Evolutionary conservation across 1,284 basidiomycete genomes (phyloP), one percentile per base, ranked within the genome.

Genomic region (Albatrellus sp.): DNA sequence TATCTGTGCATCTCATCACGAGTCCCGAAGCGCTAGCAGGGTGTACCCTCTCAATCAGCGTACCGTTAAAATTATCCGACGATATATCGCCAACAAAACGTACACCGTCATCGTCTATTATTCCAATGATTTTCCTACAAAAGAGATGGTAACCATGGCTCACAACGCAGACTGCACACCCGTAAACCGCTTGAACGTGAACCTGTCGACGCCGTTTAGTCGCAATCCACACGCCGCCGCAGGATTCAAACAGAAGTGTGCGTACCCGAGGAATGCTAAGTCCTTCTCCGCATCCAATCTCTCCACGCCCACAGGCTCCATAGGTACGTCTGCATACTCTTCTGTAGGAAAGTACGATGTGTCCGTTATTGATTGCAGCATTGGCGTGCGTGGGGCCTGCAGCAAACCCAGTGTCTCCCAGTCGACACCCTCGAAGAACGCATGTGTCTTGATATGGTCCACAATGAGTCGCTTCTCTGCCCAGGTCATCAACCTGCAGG

Each of bases 281-380:
- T 93, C 88, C 62, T 92, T 84, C 66, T 87, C 87, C 44, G 86
- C 78, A 47, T 81, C 78, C 41, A 78, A 69, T 19, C 77, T 74
- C 55, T 86, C 82, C 11, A 76, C 75, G 49, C 72, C 73, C 40
- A 76, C 76, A 14, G 85, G 70, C 51, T 87, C 79, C 48, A 91
- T 78, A 2, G 80, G 72, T 11, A 89, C 78, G 56, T 91, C 83
- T 50, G 87, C 83, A 47, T 96, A 79, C 60, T 98, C 94, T 54
- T 98, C 93, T 17, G 90, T 93, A 1, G 93, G 93, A 80, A 97
- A 98, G 68, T 97, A 97, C 7, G 83, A 89, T 1, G 92, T 97
- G 59, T 97, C 93, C 17, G 91, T 96, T 57, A 90, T 85, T 29
- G 87, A 91, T 52, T 86, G 84, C 41, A 98, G 71, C 49, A 85